Evolutionary conservation across 2,329 filamentous ascomycete genomes (phyloP).

Genomic region (Endocalyx cinctus): DNA sequence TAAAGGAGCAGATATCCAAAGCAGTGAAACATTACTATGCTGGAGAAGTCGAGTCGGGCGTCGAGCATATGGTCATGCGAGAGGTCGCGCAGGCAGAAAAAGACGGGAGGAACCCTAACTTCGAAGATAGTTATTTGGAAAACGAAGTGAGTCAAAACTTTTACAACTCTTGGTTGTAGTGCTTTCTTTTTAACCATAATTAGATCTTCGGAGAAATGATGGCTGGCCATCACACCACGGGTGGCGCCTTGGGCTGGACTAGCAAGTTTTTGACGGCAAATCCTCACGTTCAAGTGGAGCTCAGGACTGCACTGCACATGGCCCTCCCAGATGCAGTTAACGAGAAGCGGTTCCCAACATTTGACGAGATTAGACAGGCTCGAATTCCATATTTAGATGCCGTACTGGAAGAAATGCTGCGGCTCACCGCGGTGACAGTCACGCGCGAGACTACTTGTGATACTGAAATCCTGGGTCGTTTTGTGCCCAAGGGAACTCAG

Average conservation of each 20-base stretch:
- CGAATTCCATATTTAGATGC: constrained; percentile 11
- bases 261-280: constrained; percentile 2
- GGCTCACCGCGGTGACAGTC: constrained; percentile 2
- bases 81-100: not conserved
- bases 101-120: not conserved
- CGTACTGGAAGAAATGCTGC: constrained; percentile 11
- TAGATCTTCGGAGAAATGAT: not conserved
- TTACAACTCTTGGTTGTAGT: too few species aligned
- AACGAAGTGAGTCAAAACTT: too few species aligned
- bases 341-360: constrained; percentile 1
- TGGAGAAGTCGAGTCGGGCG: not conserved
- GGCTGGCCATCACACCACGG: constrained; percentile 1
- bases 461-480: constrained; percentile 10
- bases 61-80: not conserved
- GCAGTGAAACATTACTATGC: too few species aligned
- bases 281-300: not conserved
- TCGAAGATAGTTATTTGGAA: not conserved
- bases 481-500: constrained; percentile 14
- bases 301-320: constrained; percentile 1
- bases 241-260: constrained; percentile 1
- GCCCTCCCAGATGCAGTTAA: not conserved
- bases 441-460: constrained; percentile 6
- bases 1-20: not conserved
- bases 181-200: too few species aligned
- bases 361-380: constrained; percentile 1